Evolutionary conservation across 2,329 filamentous ascomycete species (phyloP).

Genomic region (Metarhizium robertsii): DNA sequence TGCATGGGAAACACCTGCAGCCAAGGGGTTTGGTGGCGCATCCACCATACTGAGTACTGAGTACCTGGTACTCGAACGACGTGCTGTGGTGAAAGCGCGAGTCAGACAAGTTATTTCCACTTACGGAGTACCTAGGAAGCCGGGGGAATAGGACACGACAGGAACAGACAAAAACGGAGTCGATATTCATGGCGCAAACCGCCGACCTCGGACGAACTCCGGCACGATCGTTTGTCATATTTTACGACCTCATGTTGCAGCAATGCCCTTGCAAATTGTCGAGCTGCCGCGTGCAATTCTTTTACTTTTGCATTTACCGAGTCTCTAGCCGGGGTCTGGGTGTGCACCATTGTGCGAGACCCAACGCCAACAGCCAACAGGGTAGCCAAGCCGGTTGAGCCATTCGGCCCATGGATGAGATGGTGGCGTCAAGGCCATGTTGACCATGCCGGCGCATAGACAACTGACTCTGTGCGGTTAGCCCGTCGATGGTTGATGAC

Average conservation of each 20-base stretch:
- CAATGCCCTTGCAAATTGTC: slow-evolving; percentile 1
- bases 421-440: slow-evolving; percentile 1
- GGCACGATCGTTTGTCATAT: slow-evolving; percentile 5
- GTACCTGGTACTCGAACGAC: not conserved
- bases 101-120: slow-evolving; percentile 2
- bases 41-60: not conserved
- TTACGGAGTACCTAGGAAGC: not conserved
- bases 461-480: not conserved
- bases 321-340: slow-evolving; percentile 2
- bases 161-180: not conserved
- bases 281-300: not conserved
- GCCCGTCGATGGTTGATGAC: not conserved
- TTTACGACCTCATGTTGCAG: not conserved
- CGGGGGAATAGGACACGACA: not conserved
- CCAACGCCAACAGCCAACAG: not conserved
- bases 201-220: slow-evolving; percentile 9
- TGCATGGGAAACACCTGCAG: not conserved
- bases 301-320: slow-evolving; percentile 7
- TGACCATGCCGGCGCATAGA: not conserved
- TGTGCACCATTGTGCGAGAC: not conserved
- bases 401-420: not conserved
- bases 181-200: not conserved
- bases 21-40: not conserved
- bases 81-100: not conserved
- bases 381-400: not conserved